A percentile compares a stretch with the other conserved stretches of the same genome.
Evolutionary conservation across 768 basidiomycete genomes (phyloP).

Genomic region (Harrya chromipes): DNA sequence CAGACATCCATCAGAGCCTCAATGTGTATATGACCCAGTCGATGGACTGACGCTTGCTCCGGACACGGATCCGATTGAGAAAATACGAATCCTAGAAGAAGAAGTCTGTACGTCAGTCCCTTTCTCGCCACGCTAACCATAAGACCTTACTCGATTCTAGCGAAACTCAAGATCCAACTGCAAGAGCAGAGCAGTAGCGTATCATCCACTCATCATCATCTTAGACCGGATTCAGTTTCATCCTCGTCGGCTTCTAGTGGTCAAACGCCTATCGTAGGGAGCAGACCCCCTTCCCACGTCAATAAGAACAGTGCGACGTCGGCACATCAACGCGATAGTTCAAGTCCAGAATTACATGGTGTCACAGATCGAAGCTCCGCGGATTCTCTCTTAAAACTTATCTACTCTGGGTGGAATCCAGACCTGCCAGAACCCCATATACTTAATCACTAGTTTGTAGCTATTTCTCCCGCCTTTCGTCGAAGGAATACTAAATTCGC

Average conservation of each 20-base stretch:
- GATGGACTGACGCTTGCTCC: conserved; percentile 76
- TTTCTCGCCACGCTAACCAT: neutral
- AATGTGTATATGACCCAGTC: conserved; percentile 83
- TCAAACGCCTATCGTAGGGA: conserved; percentile 8
- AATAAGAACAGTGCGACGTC: conserved; percentile 1
- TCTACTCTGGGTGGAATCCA: conserved; percentile 81
- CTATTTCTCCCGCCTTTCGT: conserved; percentile 7
- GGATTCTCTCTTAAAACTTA: conserved; percentile 60
- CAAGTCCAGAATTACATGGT: conserved; percentile 49
- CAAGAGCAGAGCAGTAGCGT: conserved; percentile 47
- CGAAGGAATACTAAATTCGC: conserved; percentile 8
- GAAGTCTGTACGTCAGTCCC: conserved; percentile 57
- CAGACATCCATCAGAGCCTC: conserved; percentile 83
- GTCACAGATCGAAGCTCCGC: conserved; percentile 37
- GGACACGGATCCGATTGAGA: conserved; percentile 75
- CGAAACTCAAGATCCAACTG: conserved; percentile 59
- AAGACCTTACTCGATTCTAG: conserved; percentile 35
- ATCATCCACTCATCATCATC: conserved; percentile 19
- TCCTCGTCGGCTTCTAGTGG: conserved; percentile 21
- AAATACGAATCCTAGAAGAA: conserved; percentile 72
- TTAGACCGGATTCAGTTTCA: conserved; percentile 20
- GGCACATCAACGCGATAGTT: conserved; percentile 40
- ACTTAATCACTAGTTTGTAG: conserved; percentile 72
- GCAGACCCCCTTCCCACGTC: conserved; percentile 1
- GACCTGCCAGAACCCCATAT: conserved; percentile 75